Percentiles rank a stretch among this genome's conserved stretches.
Conservation (phyloP, 176 grass and related monocot genomes). For the Triticum aestivum region DNA sequence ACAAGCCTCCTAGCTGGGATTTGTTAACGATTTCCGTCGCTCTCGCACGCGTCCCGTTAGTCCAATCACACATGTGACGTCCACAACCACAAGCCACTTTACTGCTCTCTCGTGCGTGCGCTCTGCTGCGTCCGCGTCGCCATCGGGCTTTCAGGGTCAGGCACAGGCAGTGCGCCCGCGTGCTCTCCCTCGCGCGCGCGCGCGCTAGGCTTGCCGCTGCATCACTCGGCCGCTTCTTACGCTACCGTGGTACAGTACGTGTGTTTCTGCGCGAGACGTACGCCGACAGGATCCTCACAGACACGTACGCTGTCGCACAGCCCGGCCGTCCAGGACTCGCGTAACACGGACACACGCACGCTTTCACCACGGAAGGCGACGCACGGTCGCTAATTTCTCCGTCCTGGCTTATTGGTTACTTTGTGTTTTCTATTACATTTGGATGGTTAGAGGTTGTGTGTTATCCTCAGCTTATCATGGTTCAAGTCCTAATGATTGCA, state of each 20-base stretch:
- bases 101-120: neutral
- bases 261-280: too few relatives aligned
- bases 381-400: too few relatives aligned
- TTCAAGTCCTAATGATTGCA: too few relatives aligned
- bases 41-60: constrained; percentile 34
- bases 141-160: constrained; percentile 21
- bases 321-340: too few relatives aligned
- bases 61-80: constrained; percentile 21
- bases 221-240: constrained; percentile 39
- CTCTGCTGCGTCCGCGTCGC: neutral
- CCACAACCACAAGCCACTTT: neutral
- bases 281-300: too few relatives aligned
- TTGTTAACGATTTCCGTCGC: constrained; percentile 43
- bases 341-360: too few relatives aligned
- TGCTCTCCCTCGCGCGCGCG: neutral
- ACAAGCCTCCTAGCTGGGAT: neutral
- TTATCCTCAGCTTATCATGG: too few relatives aligned
- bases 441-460: too few relatives aligned
- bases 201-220: neutral
- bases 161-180: neutral
- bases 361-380: too few relatives aligned
- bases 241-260: constrained; percentile 1
- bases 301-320: too few relatives aligned
- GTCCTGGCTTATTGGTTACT: too few relatives aligned
- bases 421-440: too few relatives aligned